Conservation (phyloP, 306 rosid species). For the Cucurbita maxima region DNA sequence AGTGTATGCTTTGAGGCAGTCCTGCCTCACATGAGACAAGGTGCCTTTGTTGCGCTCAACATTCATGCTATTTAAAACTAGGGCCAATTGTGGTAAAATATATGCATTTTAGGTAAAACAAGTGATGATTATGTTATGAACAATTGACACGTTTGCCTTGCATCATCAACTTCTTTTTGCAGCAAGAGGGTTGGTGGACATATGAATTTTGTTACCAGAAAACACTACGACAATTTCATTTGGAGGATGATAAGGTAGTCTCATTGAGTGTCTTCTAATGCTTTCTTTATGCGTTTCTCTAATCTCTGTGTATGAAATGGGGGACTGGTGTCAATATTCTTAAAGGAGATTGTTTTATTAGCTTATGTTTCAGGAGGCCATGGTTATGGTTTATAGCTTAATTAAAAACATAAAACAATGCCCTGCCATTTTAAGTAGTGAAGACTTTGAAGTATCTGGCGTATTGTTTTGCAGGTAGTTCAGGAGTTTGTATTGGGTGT, state of each 20-base stretch:
- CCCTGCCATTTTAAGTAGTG: neutral
- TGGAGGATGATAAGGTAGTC: constrained; percentile 73
- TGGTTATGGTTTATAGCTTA: neutral
- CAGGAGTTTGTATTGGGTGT: constrained; percentile 74
- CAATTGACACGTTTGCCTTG: neutral
- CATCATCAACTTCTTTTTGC: constrained; percentile 19
- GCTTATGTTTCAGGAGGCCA: neutral
- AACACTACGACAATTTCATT: constrained; percentile 62
- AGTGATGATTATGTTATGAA: neutral
- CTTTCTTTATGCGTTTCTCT: neutral
- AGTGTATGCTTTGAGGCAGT: neutral
- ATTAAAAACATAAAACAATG: neutral
- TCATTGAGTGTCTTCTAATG: constrained; percentile 3
- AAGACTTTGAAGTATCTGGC: constrained; percentile 3
- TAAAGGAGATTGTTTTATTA: neutral
- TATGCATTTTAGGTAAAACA: neutral
- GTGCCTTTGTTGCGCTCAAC: neutral
- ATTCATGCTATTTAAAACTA: neutral
- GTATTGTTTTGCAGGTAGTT: constrained; percentile 38
- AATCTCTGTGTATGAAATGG: neutral
- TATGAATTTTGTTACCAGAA: constrained; percentile 89
- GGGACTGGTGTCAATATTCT: constrained; percentile 4
- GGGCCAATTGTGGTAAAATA: neutral
- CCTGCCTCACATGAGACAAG: neutral
- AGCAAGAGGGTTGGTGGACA: constrained; percentile 99